A percentile compares a stretch with the other conserved stretches of the same genome.
These are phyloP conservation scores for Fallopia convolvulus DNA, from an alignment of 148 eudicot genomes.

Conservation along the genomic window DNA sequence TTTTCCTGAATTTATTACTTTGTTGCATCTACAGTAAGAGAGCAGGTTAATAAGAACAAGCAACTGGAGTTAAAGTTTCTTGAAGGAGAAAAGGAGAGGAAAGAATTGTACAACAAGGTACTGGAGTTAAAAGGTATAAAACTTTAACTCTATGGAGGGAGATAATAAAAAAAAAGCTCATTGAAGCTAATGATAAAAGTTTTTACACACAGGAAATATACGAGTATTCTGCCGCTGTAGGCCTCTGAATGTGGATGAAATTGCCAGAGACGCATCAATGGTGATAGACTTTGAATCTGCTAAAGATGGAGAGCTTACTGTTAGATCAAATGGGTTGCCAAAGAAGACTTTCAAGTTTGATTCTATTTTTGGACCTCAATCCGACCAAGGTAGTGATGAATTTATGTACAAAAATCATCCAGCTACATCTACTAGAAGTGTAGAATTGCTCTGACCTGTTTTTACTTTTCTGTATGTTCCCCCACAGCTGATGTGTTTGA, in stretches of 20 bases:
- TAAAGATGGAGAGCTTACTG: slow-evolving; percentile 67
- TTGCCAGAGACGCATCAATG: slow-evolving; percentile 51
- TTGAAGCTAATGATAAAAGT: slow-evolving; percentile 1
- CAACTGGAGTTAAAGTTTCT: slow-evolving; percentile 57
- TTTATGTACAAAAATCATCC: background rate
- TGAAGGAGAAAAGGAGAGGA: slow-evolving; percentile 68
- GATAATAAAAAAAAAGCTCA: background rate
- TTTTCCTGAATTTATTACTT: slow-evolving; percentile 1
- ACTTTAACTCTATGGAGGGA: background rate
- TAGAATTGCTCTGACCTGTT: background rate
- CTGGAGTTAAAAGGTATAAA: slow-evolving; percentile 79
- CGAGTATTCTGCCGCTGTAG: slow-evolving; percentile 94
- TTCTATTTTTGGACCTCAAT: slow-evolving; percentile 79
- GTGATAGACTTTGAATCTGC: slow-evolving; percentile 75
- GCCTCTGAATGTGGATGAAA: slow-evolving; percentile 70
- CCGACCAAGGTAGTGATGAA: slow-evolving; percentile 60
- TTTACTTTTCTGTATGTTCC: slow-evolving; percentile 7
- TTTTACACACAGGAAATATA: slow-evolving; percentile 63
- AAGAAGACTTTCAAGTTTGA: slow-evolving; percentile 80
- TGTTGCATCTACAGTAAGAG: slow-evolving; percentile 35
- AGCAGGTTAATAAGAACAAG: slow-evolving; percentile 44
- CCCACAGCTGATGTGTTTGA: slow-evolving; percentile 65
- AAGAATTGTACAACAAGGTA: slow-evolving; percentile 83
- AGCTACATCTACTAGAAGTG: background rate
- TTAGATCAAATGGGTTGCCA: slow-evolving; percentile 51